A percentile compares a stretch with the other conserved stretches of the same genome.
Conservation (phyloP, 805 yeast genomes). For the Vanderwaltozyma verrucispora region DNA sequence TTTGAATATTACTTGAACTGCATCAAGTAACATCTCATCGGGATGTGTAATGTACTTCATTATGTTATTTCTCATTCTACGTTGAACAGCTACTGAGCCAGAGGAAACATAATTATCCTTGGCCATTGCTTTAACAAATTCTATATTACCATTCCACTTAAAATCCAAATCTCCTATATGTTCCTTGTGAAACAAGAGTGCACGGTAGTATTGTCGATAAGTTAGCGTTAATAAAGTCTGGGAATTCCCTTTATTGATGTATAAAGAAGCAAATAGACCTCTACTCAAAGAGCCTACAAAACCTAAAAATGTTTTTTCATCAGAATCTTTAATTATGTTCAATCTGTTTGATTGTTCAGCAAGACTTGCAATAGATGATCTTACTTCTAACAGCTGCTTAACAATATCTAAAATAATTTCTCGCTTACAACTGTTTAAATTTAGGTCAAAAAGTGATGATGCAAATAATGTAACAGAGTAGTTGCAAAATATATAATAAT, state of each 20-base stretch:
- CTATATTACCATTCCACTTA: slow-evolving; percentile 17
- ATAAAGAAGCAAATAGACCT: slow-evolving; percentile 40
- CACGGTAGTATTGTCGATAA: slow-evolving; percentile 18
- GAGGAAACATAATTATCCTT: slow-evolving; percentile 51
- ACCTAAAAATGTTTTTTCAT: slow-evolving; percentile 23
- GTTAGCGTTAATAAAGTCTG: slow-evolving; percentile 39
- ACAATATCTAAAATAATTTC: slow-evolving; percentile 32
- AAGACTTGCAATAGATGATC: slow-evolving; percentile 23
- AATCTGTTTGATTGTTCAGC: slow-evolving; percentile 20
- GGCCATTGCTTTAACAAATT: slow-evolving; percentile 35
- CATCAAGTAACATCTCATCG: slow-evolving; percentile 20
- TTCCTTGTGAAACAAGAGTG: slow-evolving; percentile 15
- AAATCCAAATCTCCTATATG: slow-evolving; percentile 16
- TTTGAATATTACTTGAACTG: slow-evolving; percentile 29
- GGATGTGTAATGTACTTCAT: slow-evolving; percentile 15
- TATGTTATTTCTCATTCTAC: slow-evolving; percentile 41
- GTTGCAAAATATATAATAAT: slow-evolving; percentile 28
- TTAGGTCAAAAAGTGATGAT: slow-evolving; percentile 25
- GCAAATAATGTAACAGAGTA: slow-evolving; percentile 31
- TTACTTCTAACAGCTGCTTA: slow-evolving; percentile 31
- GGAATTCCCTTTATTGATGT: slow-evolving; percentile 41
- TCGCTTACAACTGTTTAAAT: slow-evolving; percentile 22
- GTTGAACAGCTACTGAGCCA: slow-evolving; percentile 64
- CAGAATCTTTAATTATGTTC: slow-evolving; percentile 16
- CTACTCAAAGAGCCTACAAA: slow-evolving; percentile 38